Percentiles rank a stretch among this genome's conserved stretches.
Evolutionary conservation across 1,284 basidiomycete species (phyloP).

Genomic region (Cryptococcus deneoformans): DNA sequence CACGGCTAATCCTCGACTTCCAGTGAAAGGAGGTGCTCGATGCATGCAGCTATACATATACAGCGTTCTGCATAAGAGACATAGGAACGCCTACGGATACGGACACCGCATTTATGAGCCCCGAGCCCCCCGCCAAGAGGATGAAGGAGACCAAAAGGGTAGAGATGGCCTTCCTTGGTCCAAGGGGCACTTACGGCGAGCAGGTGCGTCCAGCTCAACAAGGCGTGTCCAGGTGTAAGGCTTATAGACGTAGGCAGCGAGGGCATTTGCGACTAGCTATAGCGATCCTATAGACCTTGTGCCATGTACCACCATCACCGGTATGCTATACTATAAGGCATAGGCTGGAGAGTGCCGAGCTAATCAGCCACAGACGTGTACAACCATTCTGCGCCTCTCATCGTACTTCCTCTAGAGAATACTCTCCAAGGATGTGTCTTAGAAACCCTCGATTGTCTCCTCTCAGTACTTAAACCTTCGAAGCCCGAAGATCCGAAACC

Average conservation of each 20-base stretch:
- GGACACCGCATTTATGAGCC: not conserved
- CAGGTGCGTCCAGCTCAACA: slow-evolving; percentile 9
- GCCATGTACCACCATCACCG: slow-evolving; percentile 32
- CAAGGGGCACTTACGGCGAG: slow-evolving; percentile 48
- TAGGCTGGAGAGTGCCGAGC: not conserved
- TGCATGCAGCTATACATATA: not conserved
- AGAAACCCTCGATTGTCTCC: slow-evolving; percentile 44
- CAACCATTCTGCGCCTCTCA: slow-evolving; percentile 19
- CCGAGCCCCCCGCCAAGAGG: not conserved
- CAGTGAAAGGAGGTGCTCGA: no score
- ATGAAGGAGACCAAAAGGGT: not conserved
- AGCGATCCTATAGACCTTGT: slow-evolving; percentile 18
- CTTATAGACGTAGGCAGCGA: slow-evolving; percentile 13
- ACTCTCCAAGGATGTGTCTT: slow-evolving; percentile 46
- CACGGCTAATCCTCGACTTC: not conserved
- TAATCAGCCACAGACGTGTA: slow-evolving; percentile 27
- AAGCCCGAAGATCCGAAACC: not conserved
- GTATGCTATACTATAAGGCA: slow-evolving; percentile 12
- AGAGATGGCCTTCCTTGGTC: slow-evolving; percentile 44
- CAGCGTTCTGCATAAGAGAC: no score
- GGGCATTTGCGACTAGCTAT: slow-evolving; percentile 18
- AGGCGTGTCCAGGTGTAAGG: not conserved
- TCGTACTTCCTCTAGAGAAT: slow-evolving; percentile 48
- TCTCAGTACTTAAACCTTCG: slow-evolving; percentile 10
- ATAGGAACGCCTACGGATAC: not conserved